Base-by-base conservation (phyloP, 768 basidiomycete genomes). In the Leccinum obscurum region DNA sequence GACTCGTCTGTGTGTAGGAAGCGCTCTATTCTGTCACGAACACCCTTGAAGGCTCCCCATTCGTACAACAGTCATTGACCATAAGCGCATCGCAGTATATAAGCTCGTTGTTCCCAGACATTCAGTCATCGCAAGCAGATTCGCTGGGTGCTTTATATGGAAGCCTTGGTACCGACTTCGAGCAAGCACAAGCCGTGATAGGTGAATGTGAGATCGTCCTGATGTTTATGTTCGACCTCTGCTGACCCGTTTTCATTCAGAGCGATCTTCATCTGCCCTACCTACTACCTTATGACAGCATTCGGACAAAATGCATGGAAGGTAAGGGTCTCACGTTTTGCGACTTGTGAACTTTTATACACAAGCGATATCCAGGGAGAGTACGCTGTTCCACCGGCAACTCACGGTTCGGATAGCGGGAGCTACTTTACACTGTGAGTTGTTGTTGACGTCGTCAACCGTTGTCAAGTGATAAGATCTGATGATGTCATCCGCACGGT, bases 201-300 rank as follows among this genome's bases (percentile, higher is more conserved):
- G 74, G 77, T 3, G 81, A 82, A 68, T 64, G 81, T 81, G 58
- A 44, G 68, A 26, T 54, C 9, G 14, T 44, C 7, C 55, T 2
- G 4, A 5, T 34, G 7, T 14, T 34, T n/a, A 4, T 34, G 24
- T 44, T 44, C 11, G 44, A 37, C 30, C 7, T 0, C 4, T 3
- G 2, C 24, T 56, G 6, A 55, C 24, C 9, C 6, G 7, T 22
- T 22, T 22, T 35, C 48, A 15, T 54, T 39, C 55, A 14, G n/a
- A 73, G 80, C 80, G 8, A 79, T 81, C 52, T 78, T 82, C 52
- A 72, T 75, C 22, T 83, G 81, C 59, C 80, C 81, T 0, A 77
- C 78, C 0, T 81, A 81, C 59, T 77, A 63, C 44, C 49, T 77
- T 17, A 58, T 76, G 41, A 22, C 62, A 8, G 72, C 75, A 0